Evolutionary conservation across 805 yeast species (phyloP).

Genomic region (Wickerhamiella bombiphila): DNA sequence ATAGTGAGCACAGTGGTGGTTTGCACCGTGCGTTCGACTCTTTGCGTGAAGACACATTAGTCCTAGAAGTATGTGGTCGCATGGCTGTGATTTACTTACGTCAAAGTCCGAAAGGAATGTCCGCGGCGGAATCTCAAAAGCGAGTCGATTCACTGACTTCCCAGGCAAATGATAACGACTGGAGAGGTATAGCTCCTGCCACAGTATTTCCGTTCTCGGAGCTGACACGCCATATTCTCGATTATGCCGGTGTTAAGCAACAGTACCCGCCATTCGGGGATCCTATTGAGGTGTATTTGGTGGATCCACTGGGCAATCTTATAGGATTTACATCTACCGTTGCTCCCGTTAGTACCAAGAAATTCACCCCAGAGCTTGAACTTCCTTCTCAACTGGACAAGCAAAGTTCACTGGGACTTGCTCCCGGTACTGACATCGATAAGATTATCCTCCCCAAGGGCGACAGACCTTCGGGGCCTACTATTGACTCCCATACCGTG

Average conservation of each 20-base stretch:
- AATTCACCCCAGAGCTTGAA: conserved; percentile 3
- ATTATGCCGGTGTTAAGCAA: conserved; percentile 33
- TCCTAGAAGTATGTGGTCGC: conserved; percentile 14
- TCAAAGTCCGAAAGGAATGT: conserved; percentile 15
- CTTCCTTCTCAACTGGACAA: conserved; percentile 1
- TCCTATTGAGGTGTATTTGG: conserved; percentile 60
- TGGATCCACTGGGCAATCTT: conserved; percentile 75
- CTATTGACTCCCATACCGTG: conserved; percentile 3
- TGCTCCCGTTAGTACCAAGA: conserved; percentile 9
- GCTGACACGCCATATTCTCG: conserved; percentile 25
- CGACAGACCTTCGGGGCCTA: no score
- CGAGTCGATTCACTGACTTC: conserved; percentile 14
- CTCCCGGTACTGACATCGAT: conserved; percentile 6
- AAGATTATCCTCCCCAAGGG: conserved; percentile 11
- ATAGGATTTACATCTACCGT: conserved; percentile 52
- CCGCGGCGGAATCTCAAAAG: conserved; percentile 16
- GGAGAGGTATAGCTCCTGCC: conserved; percentile 34
- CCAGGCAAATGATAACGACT: conserved; percentile 26
- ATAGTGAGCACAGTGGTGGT: conserved; percentile 13
- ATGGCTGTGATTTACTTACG: conserved; percentile 23
- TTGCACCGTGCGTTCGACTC: conserved; percentile 16
- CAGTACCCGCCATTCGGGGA: conserved; percentile 51
- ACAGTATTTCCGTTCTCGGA: conserved; percentile 34
- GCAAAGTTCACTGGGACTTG: conserved; percentile 4
- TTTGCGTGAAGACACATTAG: conserved; percentile 21